phyloP scores from a whole-genome alignment of 2,329 filamentous ascomycete species.

The Alternaria burnsii region DNA sequence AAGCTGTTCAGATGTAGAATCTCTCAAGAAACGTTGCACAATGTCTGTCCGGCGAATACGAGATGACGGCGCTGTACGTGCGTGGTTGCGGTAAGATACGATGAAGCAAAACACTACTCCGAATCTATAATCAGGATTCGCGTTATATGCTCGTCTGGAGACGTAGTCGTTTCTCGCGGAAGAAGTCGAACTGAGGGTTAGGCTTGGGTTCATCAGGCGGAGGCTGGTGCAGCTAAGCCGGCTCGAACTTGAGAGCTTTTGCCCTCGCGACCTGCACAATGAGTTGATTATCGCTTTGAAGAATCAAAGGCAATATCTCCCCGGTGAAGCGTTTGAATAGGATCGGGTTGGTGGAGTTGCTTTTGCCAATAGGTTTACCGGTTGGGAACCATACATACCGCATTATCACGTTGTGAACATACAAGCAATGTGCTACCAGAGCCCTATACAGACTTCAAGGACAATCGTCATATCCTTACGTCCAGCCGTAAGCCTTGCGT shows the following conservation, averaged over 20 bases:
- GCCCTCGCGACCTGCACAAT: neutral
- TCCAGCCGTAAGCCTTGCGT: neutral
- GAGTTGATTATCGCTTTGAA: neutral
- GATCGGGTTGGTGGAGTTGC: neutral
- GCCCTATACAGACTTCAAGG: neutral
- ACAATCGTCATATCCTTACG: neutral
- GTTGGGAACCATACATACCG: neutral
- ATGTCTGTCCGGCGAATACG: neutral
- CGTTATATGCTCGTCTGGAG: neutral
- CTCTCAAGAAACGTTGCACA: neutral
- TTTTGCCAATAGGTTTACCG: neutral
- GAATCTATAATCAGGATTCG: neutral
- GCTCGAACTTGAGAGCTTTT: neutral
- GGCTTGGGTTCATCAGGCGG: neutral
- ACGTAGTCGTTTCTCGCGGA: neutral
- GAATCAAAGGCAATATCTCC: neutral
- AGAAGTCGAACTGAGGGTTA: neutral
- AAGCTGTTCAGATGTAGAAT: neutral
- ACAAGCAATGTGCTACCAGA: neutral
- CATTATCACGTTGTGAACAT: neutral
- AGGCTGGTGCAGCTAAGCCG: neutral
- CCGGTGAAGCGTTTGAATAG: neutral
- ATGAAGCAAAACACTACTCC: neutral
- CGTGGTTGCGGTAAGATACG: neutral
- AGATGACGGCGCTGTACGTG: neutral